Evolutionary conservation across 208 protist genomes (phyloP).

Genomic region (Crithidia sp.): DNA sequence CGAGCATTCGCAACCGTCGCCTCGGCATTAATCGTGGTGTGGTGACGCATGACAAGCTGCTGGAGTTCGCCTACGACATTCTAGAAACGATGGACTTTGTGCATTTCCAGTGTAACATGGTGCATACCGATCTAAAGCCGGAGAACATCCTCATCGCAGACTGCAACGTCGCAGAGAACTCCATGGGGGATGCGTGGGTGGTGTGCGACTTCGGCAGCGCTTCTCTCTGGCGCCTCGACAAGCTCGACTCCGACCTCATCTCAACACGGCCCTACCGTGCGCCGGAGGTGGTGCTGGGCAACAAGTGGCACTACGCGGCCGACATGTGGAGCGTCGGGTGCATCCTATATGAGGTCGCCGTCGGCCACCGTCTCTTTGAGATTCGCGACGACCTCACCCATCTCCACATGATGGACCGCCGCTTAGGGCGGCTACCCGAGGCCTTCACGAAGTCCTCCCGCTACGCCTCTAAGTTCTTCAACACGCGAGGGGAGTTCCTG

Average conservation of each 20-base stretch:
- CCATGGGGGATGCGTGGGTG: constrained; percentile 67
- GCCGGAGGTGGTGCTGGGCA: constrained; percentile 88
- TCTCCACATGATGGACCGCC: constrained; percentile 77
- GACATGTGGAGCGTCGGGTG: constrained; percentile 95
- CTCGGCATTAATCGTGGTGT: constrained; percentile 70
- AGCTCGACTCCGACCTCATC: constrained; percentile 82
- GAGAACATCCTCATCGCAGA: constrained; percentile 96
- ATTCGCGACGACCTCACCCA: constrained; percentile 86
- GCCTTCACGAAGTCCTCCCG: constrained; percentile 44
- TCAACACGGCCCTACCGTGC: constrained; percentile 93
- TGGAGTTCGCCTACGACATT: constrained; percentile 71
- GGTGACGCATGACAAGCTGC: constrained; percentile 58
- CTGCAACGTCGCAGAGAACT: constrained; percentile 45
- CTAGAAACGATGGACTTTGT: constrained; percentile 80
- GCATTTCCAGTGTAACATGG: constrained; percentile 87
- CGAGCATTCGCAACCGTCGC: constrained; percentile 63
- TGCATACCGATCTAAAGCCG: constrained; percentile 97
- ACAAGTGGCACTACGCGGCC: constrained; percentile 90
- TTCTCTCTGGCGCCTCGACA: constrained; percentile 68
- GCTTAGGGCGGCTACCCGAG: constrained; percentile 69
- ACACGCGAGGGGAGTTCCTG: constrained; percentile 51
- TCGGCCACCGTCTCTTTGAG: constrained; percentile 92
- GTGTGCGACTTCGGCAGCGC: constrained; percentile 92
- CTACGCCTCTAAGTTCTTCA: constrained; percentile 69
- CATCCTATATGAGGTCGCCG: constrained; percentile 93